Conservation (phyloP, 2,329 filamentous ascomycete species). For the Calonectria hawksworthii region DNA sequence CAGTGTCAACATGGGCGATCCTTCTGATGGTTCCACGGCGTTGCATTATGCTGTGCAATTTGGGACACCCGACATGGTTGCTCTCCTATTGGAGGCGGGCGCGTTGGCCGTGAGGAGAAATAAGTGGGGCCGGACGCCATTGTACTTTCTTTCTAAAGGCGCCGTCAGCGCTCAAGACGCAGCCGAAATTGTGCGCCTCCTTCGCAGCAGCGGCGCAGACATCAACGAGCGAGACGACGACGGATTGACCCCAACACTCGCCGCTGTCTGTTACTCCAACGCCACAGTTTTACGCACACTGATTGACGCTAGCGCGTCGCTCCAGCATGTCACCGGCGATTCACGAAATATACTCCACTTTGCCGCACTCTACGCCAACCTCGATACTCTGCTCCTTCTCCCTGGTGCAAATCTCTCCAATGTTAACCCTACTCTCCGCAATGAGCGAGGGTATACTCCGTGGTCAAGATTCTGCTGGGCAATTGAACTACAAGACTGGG, state of each 20-base stretch:
- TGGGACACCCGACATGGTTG: background rate
- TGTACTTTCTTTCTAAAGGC: background rate
- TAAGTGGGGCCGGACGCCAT: background rate
- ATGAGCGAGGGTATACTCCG: background rate
- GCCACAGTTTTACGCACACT: background rate
- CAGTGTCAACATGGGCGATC: background rate
- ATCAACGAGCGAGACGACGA: accelerated
- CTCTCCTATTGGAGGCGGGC: background rate
- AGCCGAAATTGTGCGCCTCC: background rate
- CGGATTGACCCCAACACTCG: accelerated
- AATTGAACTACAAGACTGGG: background rate
- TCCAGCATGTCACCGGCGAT: accelerated
- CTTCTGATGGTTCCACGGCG: background rate
- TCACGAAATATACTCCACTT: accelerated
- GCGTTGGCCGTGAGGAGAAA: background rate
- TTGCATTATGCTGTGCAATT: background rate
- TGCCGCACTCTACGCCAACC: accelerated
- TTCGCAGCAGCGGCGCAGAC: background rate
- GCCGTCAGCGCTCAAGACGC: no score
- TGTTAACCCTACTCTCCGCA: background rate
- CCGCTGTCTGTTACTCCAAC: accelerated
- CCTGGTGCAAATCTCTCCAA: background rate
- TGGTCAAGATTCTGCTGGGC: background rate
- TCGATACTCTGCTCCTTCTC: background rate
- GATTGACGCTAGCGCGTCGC: background rate